Evolutionary conservation across 78 protist species (phyloP), one percentile per base, ranked within the genome.

Genomic region (Andalucia godoyi): DNA sequence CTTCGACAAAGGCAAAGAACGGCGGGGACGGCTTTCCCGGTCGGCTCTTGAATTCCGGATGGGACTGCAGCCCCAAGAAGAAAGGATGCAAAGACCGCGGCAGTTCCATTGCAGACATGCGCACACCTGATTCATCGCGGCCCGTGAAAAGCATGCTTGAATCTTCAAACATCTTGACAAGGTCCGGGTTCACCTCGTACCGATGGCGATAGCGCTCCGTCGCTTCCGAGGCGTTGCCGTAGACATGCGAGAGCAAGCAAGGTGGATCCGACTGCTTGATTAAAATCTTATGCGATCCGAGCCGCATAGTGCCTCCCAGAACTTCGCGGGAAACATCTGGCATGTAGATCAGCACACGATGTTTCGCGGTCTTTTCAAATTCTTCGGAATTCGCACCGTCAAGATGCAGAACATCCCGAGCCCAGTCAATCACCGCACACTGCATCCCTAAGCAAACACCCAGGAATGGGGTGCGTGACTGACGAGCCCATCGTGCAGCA

Each of bases 261-360:
- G n/a, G n/a, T n/a, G n/a, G n/a, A 2, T 75, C 64, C 34, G 40
- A 23, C 53, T 5, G 29, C 10, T 25, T 37, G 30, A 77, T 42
- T 57, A 43, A 27, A 27, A 74, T 71, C 32, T 32, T 45, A 33
- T 88, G 78, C n/a, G 49, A 4, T 30, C 99, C 99, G 0, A 95
- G 78, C 32, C 97, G 81, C 99, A 95, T 95, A 40, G 96, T 93
- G 66, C 93, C 99, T 37, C 99, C 99, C 87, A 91, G 37, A 42
- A 79, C 84, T 10, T 85, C 83, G 72, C 52, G 66, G 42, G 79
- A 52, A 30, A 72, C 71, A 47, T 93, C 97, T 12, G 97, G 96
- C 97, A 95, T 93, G 82, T 40, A 73, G 34, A 87, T 41, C 21
- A 95, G 74, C 10, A 87, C 90, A 55, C 34, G 61, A 33, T 38